Percentiles rank a stretch among this genome's conserved stretches.
phyloP scores from a whole-genome alignment of 1,284 basidiomycete genomes.

The Boletus semigastroideus region DNA sequence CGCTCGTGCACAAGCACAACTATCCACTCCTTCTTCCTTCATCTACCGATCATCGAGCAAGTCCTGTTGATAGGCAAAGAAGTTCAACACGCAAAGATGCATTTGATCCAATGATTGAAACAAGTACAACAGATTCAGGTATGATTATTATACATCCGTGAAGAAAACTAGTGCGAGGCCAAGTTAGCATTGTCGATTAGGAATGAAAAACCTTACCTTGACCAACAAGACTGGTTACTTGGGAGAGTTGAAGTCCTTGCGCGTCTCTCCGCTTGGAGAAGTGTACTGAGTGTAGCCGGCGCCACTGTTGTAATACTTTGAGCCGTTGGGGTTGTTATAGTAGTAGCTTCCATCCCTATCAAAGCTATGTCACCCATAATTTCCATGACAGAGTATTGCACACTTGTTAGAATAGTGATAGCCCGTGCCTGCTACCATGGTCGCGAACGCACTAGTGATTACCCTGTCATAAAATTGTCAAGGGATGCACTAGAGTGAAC shows the following conservation, averaged over 20 bases:
- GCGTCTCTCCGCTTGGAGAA: conserved; percentile 42
- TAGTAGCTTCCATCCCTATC: conserved; percentile 57
- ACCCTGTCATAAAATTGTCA: conserved; percentile 37
- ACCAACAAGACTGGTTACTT: conserved; percentile 10
- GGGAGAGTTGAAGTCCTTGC: conserved; percentile 31
- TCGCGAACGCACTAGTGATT: conserved; percentile 57
- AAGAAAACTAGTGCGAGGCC: neutral
- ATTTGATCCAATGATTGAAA: too few species aligned
- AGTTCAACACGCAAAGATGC: too few species aligned
- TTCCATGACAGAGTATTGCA: conserved; percentile 9
- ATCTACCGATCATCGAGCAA: neutral
- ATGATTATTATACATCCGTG: neutral
- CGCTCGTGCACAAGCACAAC: neutral
- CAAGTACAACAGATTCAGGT: neutral
- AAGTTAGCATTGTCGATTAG: neutral
- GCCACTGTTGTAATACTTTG: conserved; percentile 56
- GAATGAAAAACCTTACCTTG: neutral
- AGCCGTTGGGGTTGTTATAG: conserved; percentile 59
- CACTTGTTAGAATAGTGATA: conserved; percentile 63
- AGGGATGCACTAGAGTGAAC: neutral
- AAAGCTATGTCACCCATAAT: neutral
- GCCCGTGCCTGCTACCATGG: conserved; percentile 40
- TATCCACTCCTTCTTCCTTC: neutral
- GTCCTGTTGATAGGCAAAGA: neutral
- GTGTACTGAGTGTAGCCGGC: conserved; percentile 51